Conservation (phyloP, 1,139 yeast genomes). For the Debaryomyces coudertii region DNA sequence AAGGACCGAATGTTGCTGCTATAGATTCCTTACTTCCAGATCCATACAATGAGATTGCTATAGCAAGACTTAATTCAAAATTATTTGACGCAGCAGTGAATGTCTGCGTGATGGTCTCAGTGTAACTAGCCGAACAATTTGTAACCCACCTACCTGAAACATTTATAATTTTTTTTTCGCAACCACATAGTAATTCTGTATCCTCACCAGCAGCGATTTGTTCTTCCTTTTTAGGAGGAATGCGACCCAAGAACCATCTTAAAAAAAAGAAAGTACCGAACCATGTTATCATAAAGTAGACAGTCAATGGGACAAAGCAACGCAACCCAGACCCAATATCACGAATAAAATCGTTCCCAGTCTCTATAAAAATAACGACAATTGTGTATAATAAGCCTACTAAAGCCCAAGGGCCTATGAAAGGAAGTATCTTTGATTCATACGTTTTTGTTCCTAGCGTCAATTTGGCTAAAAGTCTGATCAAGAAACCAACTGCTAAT, state of each 20-base stretch:
- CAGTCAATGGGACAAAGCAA: slow-evolving; percentile 54
- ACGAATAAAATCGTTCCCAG: slow-evolving; percentile 53
- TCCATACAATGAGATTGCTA: slow-evolving; percentile 58
- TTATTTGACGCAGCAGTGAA: slow-evolving; percentile 65
- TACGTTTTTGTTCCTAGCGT: slow-evolving; percentile 28
- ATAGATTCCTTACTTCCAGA: slow-evolving; percentile 56
- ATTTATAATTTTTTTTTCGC: slow-evolving; percentile 31
- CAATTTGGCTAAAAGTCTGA: slow-evolving; percentile 38
- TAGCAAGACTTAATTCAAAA: slow-evolving; percentile 54
- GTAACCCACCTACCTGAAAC: slow-evolving; percentile 22
- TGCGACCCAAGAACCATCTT: slow-evolving; percentile 28
- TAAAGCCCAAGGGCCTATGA: no score
- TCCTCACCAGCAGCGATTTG: slow-evolving; percentile 10
- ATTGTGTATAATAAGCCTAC: slow-evolving; percentile 58
- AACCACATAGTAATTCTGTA: slow-evolving; percentile 35
- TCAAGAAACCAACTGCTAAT: slow-evolving; percentile 46
- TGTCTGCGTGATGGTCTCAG: slow-evolving; percentile 50
- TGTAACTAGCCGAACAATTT: slow-evolving; percentile 44
- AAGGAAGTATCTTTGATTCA: slow-evolving; percentile 44
- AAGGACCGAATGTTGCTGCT: slow-evolving; percentile 67
- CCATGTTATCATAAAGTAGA: slow-evolving; percentile 54
- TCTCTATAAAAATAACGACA: slow-evolving; percentile 54
- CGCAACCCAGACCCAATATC: slow-evolving; percentile 55
- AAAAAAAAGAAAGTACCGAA: slow-evolving; percentile 45
- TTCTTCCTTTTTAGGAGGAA: slow-evolving; percentile 1